Evolutionary conservation across 768 basidiomycete genomes (phyloP), one percentile per base, ranked within the genome.

Genomic region (Clitopilus passeckerianus): DNA sequence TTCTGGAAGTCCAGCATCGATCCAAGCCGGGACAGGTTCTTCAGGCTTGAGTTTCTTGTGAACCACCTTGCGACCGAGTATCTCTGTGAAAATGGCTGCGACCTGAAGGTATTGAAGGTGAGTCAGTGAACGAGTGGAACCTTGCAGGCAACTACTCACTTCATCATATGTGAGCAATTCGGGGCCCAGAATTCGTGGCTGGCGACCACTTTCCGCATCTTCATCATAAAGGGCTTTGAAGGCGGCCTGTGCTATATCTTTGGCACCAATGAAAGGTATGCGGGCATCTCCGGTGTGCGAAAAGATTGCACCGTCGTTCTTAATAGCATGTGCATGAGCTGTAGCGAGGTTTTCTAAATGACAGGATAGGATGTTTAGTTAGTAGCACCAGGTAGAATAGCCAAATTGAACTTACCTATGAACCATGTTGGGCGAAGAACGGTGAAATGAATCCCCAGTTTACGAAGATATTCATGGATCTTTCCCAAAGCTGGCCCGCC

Each of bases 341-440:
- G 57, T 60, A 2, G 57, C 55, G 22, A 75, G 68, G 61, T 76
- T 76, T 23, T 76, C 75, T 76, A 52, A 55, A 46, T 35, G 16
- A 7, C 4, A 41, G 33, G 57, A 34, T 18, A 43, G 10, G 6
- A n/a, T n/a, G n/a, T n/a, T 7, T 3, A 14, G n/a, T 46, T 14
- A 20, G 6, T 3, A 30, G 46, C 20, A 2, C 34, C 23, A 27
- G 10, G n/a, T 22, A 12, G 2, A 1, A 23, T 15, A 20, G 57
- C 22, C 9, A 9, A 10, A 24, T 23, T 18, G 33, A 24, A 58
- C 68, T 8, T 50, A 75, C 76, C 74, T 23, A 68, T 70, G 59
- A 77, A 77, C 73, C 71, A 75, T 8, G 76, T 72, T 0, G 76
- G 76, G 1, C 75, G 64, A 15, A 79, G 52, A 16, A 72, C 68